Conservation (phyloP, 2,329 filamentous ascomycete genomes). For the Nothomitra cinnamomea region DNA sequence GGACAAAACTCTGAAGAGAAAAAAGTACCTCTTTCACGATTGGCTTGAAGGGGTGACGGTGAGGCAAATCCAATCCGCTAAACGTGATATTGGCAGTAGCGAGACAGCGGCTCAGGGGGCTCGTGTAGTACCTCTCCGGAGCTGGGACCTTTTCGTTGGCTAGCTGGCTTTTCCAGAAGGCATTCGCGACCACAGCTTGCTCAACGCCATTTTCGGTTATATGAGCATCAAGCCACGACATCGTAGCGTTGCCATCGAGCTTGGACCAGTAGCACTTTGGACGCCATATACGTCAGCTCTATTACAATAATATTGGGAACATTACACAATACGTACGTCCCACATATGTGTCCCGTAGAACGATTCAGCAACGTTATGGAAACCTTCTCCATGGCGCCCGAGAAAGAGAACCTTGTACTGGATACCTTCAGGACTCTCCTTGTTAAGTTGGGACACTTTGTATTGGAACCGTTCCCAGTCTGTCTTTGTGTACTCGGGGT, state of each 20-base stretch:
- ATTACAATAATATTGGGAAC: background rate
- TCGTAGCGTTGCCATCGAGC: constrained; percentile 36
- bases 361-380: constrained; percentile 42
- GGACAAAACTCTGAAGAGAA: background rate
- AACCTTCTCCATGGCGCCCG: constrained; percentile 43
- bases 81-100: constrained; percentile 39
- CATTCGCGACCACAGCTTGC: constrained; percentile 31
- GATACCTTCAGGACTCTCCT: constrained; percentile 19
- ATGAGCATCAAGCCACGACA: constrained; percentile 40
- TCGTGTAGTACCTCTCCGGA: constrained; percentile 39
- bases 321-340: constrained; percentile 29
- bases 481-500: constrained; percentile 21
- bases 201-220: constrained; percentile 34
- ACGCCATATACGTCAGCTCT: background rate
- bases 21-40: constrained; percentile 34
- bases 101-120: constrained; percentile 40
- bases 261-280: constrained; percentile 38
- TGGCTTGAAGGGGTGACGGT: constrained; percentile 31
- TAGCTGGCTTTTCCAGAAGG: constrained; percentile 33
- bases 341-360: constrained; percentile 41
- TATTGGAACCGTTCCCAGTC: constrained; percentile 38
- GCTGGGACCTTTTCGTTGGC: constrained; percentile 29
- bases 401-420: constrained; percentile 40
- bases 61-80: constrained; percentile 27
- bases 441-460: constrained; percentile 30